Percentiles rank a stretch among this genome's conserved stretches.
These are phyloP conservation scores for Leccinellum luteum DNA, from an alignment of 768 basidiomycete genomes.

Conservation along the genomic window DNA sequence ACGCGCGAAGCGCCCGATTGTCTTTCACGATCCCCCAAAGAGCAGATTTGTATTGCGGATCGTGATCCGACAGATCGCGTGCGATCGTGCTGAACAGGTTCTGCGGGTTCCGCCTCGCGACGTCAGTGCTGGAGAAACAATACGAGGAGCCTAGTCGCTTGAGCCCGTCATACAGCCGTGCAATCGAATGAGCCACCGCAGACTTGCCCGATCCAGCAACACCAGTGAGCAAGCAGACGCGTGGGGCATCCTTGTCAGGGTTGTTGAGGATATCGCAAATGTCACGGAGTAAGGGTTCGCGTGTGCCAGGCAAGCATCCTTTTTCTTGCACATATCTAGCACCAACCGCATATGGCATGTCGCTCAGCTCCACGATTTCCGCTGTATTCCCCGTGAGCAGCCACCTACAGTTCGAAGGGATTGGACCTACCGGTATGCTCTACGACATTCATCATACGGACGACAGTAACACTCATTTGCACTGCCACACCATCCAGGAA, in stretches of 20 bases:
- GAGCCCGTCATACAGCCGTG: neutral
- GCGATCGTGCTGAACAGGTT: neutral
- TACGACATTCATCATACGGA: neutral
- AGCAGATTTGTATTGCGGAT: neutral
- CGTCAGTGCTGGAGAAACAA: neutral
- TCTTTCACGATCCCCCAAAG: neutral
- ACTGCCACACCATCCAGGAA: neutral
- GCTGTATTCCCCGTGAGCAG: neutral
- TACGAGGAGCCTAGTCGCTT: neutral
- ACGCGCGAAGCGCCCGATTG: neutral
- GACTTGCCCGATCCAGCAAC: neutral
- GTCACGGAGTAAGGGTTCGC: neutral
- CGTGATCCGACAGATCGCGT: neutral
- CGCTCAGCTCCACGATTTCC: neutral
- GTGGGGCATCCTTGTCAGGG: neutral
- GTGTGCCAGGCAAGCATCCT: neutral
- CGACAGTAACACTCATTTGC: neutral
- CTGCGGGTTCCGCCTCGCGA: neutral
- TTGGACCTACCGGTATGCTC: neutral
- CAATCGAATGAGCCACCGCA: neutral
- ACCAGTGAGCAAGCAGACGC: neutral
- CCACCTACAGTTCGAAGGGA: neutral
- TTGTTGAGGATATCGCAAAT: neutral
- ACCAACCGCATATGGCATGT: neutral
- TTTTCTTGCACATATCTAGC: neutral